These are phyloP conservation scores for Colletotrichum costaricense DNA, from an alignment of 2,329 filamentous ascomycete genomes.

Conservation along the genomic window DNA sequence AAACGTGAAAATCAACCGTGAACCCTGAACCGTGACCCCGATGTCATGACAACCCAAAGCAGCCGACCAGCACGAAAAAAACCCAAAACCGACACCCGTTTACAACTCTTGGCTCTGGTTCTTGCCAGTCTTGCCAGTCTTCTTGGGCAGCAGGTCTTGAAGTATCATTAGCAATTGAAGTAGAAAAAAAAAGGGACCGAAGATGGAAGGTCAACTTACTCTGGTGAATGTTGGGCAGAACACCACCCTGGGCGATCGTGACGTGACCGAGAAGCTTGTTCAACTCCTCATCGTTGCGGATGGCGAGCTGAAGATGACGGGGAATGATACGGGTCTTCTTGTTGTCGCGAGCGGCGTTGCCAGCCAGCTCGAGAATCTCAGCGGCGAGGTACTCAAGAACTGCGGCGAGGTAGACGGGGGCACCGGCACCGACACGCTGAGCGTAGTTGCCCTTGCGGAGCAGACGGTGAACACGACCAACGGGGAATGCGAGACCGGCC, in stretches of 20 bases:
- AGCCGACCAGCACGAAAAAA: conserved; percentile 69
- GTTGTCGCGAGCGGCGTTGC: conserved; percentile 98
- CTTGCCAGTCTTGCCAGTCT: conserved; percentile 96
- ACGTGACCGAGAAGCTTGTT: conserved; percentile 98
- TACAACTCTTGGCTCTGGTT: conserved; percentile 95
- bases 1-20: conserved; percentile 68
- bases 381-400: conserved; percentile 99
- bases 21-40: conserved; percentile 83
- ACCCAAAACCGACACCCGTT: conserved; percentile 62
- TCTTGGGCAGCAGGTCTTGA: conserved; percentile 97
- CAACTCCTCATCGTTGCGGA: conserved; percentile 99
- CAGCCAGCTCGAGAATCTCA: conserved; percentile 98
- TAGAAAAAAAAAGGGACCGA: too few relatives aligned
- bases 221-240: conserved; percentile 96
- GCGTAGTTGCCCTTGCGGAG: conserved; percentile 99
- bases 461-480: conserved; percentile 99
- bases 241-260: conserved; percentile 97
- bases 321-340: conserved; percentile 99
- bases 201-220: conserved; percentile 69
- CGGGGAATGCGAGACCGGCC: conserved; percentile 98
- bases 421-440: conserved; percentile 98
- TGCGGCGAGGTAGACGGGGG: conserved; percentile 95
- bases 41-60: conserved; percentile 84
- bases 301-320: conserved; percentile 98
- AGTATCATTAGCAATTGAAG: conserved; percentile 49